Evolutionary conservation across 1,284 basidiomycete genomes (phyloP).

Genomic region (Ceratobasidium sp.): DNA sequence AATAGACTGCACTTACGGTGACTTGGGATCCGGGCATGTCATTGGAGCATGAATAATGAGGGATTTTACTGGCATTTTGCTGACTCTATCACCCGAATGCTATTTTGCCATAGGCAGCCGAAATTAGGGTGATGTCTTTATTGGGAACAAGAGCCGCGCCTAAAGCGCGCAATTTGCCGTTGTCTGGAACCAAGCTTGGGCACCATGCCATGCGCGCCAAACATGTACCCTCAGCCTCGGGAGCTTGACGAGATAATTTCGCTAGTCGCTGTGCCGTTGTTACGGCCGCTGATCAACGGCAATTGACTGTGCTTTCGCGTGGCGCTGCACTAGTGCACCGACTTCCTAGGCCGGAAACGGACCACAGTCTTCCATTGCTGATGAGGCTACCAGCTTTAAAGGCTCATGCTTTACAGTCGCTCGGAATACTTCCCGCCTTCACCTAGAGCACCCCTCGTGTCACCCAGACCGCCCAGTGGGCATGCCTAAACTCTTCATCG

Average conservation of each 20-base stretch:
- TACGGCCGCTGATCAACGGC: conserved; percentile 17
- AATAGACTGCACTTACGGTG: too few species aligned
- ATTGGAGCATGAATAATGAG: neutral
- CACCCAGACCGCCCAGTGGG: conserved; percentile 3
- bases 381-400: conserved; percentile 17
- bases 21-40: too few species aligned
- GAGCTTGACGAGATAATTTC: conserved; percentile 25
- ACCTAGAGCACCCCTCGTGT: neutral
- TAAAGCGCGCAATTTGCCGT: conserved; percentile 27
- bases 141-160: neutral
- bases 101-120: conserved; percentile 14
- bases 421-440: neutral
- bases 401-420: conserved; percentile 6
- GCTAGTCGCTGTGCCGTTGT: conserved; percentile 22
- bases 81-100: neutral
- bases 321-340: conserved; percentile 18
- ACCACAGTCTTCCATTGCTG: conserved; percentile 10
- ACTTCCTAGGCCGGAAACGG: conserved; percentile 12
- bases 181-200: neutral
- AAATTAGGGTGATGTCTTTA: neutral
- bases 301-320: conserved; percentile 34
- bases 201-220: conserved; percentile 16
- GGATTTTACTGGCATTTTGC: neutral
- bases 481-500: conserved; percentile 37
- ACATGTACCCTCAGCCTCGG: conserved; percentile 35